Percentiles rank a stretch among this genome's conserved stretches.
Evolutionary conservation across 805 yeast genomes (phyloP).

Genomic region (Candida taoyuanica): DNA sequence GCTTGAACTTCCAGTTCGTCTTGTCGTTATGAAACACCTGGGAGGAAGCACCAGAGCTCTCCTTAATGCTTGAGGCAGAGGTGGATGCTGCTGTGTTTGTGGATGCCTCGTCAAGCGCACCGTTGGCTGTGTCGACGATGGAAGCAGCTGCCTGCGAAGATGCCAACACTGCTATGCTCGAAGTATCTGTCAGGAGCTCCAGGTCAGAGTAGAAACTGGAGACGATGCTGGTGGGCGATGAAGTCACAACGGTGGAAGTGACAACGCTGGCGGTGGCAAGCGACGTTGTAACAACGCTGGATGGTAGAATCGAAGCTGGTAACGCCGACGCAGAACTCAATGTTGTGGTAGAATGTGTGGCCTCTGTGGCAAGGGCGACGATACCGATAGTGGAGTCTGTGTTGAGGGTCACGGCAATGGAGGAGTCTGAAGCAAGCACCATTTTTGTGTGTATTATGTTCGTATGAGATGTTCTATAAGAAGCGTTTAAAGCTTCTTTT

Average conservation of each 20-base stretch:
- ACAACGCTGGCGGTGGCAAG: constrained; percentile 1
- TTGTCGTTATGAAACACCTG: not conserved
- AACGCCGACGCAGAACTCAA: constrained; percentile 7
- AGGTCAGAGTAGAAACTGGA: constrained; percentile 22
- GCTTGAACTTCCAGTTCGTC: constrained; percentile 11
- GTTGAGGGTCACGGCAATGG: constrained; percentile 2
- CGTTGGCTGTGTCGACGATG: not conserved
- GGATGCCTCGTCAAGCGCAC: constrained; percentile 1
- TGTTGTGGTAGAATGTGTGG: constrained; percentile 1
- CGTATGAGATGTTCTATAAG: too few relatives aligned
- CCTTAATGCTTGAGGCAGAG: constrained; percentile 3
- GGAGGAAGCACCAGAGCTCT: constrained; percentile 11
- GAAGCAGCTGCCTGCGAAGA: constrained; percentile 8
- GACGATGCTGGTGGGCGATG: constrained; percentile 5
- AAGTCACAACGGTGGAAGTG: too few relatives aligned
- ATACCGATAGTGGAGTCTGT: constrained; percentile 7
- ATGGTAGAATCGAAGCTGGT: constrained; percentile 1
- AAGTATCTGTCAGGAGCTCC: constrained; percentile 19
- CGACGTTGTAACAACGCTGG: not conserved
- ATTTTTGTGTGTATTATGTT: constrained; percentile 1
- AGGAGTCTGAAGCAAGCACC: too few relatives aligned
- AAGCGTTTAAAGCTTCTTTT: too few relatives aligned
- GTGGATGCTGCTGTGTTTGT: constrained; percentile 3
- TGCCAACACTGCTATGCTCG: constrained; percentile 10
- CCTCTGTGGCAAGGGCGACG: constrained; percentile 12